Percentiles rank a stretch among this genome's conserved stretches.
Conservation (phyloP, 164 flowering plant species). For the Berberis thunbergii region DNA sequence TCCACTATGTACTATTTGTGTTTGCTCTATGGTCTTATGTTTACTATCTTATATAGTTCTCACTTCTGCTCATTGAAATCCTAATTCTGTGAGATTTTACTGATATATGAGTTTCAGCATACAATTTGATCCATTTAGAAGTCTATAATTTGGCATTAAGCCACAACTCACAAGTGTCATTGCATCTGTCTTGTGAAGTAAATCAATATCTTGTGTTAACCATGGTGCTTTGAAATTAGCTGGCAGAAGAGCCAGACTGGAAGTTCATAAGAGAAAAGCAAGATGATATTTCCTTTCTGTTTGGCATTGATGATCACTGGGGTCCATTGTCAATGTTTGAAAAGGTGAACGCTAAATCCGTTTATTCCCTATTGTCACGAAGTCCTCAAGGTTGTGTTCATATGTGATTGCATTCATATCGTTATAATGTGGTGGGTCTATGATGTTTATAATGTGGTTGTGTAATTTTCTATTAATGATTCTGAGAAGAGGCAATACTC, state of each 20-base stretch:
- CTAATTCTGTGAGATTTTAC: too few relatives aligned
- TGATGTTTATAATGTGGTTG: too few relatives aligned
- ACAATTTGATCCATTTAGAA: too few relatives aligned
- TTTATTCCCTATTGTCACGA: not conserved
- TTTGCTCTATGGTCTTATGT: too few relatives aligned
- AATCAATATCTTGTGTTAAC: constrained; percentile 2
- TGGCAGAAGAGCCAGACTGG: constrained; percentile 76
- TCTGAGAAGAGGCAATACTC: too few relatives aligned
- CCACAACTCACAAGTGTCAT: too few relatives aligned
- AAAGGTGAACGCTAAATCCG: constrained; percentile 41
- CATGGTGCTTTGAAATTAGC: constrained; percentile 27
- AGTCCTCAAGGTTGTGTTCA: not conserved
- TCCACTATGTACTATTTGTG: too few relatives aligned
- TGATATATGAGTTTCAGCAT: too few relatives aligned
- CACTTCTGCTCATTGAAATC: too few relatives aligned
- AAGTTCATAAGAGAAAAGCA: constrained; percentile 48
- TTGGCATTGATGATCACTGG: constrained; percentile 91
- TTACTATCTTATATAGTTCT: too few relatives aligned
- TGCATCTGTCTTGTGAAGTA: not conserved
- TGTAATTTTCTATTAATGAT: too few relatives aligned
- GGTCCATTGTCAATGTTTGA: constrained; percentile 78
- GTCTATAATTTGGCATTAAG: too few relatives aligned
- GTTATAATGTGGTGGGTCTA: not conserved
- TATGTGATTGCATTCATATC: not conserved
- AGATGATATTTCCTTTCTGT: constrained; percentile 57